Evolutionary conservation across 805 yeast species (phyloP).

Genomic region (Lachancea sp.): DNA sequence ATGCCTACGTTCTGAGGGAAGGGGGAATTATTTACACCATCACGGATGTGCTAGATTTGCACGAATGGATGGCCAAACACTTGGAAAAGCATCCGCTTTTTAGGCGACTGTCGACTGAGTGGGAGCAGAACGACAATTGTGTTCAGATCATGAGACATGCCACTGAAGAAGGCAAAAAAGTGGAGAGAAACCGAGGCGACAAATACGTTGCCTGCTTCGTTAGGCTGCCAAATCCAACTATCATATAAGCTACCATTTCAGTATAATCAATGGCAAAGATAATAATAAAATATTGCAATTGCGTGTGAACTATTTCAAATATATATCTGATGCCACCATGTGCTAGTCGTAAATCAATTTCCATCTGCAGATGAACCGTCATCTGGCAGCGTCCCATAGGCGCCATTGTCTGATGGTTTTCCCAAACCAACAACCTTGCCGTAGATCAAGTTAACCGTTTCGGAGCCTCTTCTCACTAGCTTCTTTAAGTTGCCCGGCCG

Average conservation of each 20-base stretch:
- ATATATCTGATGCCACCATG: background rate
- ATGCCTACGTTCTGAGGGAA: conserved; percentile 80
- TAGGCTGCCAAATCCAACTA: conserved; percentile 57
- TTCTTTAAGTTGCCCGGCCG: conserved; percentile 19
- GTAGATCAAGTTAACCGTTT: conserved; percentile 33
- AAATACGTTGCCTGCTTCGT: conserved; percentile 85
- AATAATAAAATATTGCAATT: background rate
- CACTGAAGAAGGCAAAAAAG: conserved; percentile 99
- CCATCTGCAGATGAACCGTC: background rate
- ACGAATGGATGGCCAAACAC: conserved; percentile 94
- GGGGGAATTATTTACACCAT: conserved; percentile 91
- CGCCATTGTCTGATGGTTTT: conserved; percentile 8
- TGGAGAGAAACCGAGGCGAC: conserved; percentile 78
- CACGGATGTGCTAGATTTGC: conserved; percentile 91
- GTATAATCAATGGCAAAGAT: background rate
- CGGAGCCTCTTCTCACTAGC: conserved; percentile 36
- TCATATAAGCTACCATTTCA: conserved; percentile 6
- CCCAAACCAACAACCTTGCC: conserved; percentile 17
- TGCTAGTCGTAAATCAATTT: background rate
- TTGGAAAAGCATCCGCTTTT: conserved; percentile 87
- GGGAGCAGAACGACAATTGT: conserved; percentile 77
- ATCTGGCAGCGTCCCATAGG: conserved; percentile 16
- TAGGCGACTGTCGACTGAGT: conserved; percentile 67
- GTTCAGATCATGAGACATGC: conserved; percentile 81
- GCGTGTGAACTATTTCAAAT: background rate